phyloP scores from a whole-genome alignment of 1,284 basidiomycete species.

The Moesziomyces sp. region DNA sequence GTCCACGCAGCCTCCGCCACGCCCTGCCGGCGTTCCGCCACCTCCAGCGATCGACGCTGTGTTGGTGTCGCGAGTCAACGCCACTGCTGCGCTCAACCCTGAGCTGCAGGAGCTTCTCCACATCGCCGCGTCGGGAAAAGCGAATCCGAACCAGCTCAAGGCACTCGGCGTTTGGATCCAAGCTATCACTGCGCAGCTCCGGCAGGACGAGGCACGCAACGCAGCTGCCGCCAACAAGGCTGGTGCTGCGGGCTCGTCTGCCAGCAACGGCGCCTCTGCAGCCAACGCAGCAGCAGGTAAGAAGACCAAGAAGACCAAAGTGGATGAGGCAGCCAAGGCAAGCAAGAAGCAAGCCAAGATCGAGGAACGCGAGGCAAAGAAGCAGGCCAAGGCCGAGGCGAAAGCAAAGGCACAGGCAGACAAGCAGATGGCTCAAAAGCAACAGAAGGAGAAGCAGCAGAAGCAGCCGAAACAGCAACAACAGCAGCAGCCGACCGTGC shows the following conservation, averaged over 20 bases:
- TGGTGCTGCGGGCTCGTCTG: slow-evolving; percentile 26
- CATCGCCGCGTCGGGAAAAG: slow-evolving; percentile 54
- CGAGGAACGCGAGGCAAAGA: slow-evolving; percentile 51
- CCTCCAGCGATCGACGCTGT: slow-evolving; percentile 54
- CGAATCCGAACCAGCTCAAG: slow-evolving; percentile 53
- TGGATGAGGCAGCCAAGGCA: slow-evolving; percentile 38
- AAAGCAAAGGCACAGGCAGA: slow-evolving; percentile 40
- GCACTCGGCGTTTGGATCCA: slow-evolving; percentile 56
- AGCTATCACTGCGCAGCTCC: slow-evolving; percentile 50
- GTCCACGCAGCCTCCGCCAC: slow-evolving; percentile 7
- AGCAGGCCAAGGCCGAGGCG: slow-evolving; percentile 51
- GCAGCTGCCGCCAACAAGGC: slow-evolving; percentile 39
- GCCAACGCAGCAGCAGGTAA: slow-evolving; percentile 31
- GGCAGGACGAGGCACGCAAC: slow-evolving; percentile 46
- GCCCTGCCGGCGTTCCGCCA: slow-evolving; percentile 37
- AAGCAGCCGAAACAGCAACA: slow-evolving; percentile 24
- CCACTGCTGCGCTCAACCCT: slow-evolving; percentile 53
- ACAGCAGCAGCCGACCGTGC: slow-evolving; percentile 15
- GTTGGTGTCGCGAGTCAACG: slow-evolving; percentile 53
- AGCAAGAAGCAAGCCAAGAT: slow-evolving; percentile 52
- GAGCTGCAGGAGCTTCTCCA: slow-evolving; percentile 54
- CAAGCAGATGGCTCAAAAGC: slow-evolving; percentile 32
- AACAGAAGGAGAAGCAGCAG: slow-evolving; percentile 42
- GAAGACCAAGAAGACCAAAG: slow-evolving; percentile 50
- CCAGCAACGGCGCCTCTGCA: slow-evolving; percentile 10